A percentile compares a stretch with the other conserved stretches of the same genome.
Evolutionary conservation across 345 rosid species (phyloP).

Genomic region (Brassica juncea): DNA sequence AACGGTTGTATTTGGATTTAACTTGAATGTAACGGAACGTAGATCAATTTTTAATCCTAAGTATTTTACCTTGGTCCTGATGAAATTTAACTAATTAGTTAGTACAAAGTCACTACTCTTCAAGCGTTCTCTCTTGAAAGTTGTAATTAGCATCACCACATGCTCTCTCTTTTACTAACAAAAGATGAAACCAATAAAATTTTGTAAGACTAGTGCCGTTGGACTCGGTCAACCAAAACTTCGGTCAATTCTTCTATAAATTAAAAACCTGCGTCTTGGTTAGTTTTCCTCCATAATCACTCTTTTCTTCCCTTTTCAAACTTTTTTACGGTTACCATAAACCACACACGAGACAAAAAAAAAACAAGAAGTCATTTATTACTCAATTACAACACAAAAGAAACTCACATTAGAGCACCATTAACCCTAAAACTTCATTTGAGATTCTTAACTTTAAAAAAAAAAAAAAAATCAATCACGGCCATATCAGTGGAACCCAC

Average conservation of each 20-base stretch:
- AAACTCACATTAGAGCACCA: background rate
- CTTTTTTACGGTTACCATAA: background rate
- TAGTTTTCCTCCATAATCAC: conserved; percentile 27
- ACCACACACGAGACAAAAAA: background rate
- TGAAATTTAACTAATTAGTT: background rate
- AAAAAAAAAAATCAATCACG: no score
- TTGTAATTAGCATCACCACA: conserved; percentile 32
- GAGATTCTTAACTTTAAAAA: no score
- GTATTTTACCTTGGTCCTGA: background rate
- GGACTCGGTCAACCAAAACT: conserved; percentile 34
- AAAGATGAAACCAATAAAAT: conserved; percentile 27
- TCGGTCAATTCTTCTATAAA: conserved; percentile 27
- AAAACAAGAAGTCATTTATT: background rate
- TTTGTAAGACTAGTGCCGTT: conserved; percentile 32
- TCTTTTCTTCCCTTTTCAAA: background rate
- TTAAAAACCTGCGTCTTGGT: background rate
- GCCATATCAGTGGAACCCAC: no score
- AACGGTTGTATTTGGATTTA: background rate
- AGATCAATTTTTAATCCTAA: background rate
- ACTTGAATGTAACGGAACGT: conserved; percentile 2
- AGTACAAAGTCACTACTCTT: background rate
- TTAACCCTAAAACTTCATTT: no score
- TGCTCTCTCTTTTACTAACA: conserved; percentile 37
- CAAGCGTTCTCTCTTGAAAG: conserved; percentile 25
- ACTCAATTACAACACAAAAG: background rate